Evolutionary conservation across 768 basidiomycete genomes (phyloP), one percentile per base, ranked within the genome.

Genomic region (Gyrodon lividus): DNA sequence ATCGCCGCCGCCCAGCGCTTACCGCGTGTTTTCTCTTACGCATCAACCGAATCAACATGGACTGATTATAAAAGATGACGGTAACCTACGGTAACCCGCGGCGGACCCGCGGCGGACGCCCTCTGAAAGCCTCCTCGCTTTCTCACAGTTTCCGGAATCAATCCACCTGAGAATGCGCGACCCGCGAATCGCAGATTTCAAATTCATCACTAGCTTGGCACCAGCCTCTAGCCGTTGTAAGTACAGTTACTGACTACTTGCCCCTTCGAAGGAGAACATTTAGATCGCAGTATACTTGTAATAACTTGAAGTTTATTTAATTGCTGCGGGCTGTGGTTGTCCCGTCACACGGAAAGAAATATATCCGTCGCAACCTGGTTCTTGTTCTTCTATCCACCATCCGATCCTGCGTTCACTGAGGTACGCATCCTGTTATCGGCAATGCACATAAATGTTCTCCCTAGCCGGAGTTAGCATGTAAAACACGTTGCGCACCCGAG

Each of bases 11-110:
- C 34, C 30, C 38, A 33, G 55, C 50, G 52, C 51, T n/a, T 19
- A 50, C 58, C 63, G 57, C 58, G 52, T 61, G 65, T 59, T 56
- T 58, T 59, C 50, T 40, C 10, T 37, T 43, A 30, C 59, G 56
- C 51, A 37, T 23, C 12, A 37, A 37, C 12, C 17, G 35, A 9
- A 17, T 37, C n/a, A n/a, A 37, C 35, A 37, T 37, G n/a, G 17
- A n/a, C 3, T 3, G 6, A 35, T 35, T 13, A 6, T 3, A 10
- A 10, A 10, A 30, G 10, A 9, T 30, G 30, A 30, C 30, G 30
- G 30, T 30, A 30, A 12, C 13, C 33, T 16, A 20, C 14, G 22
- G 23, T 19, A 41, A 41, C 38, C 40, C 40, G 40, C 23, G 19
- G 40, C 10, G 10, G 14, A 41, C 40, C 40, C 13, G 23, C 20